Evolutionary conservation across 176 grass and related monocot genomes (phyloP).

Genomic region (Carex littledalei): DNA sequence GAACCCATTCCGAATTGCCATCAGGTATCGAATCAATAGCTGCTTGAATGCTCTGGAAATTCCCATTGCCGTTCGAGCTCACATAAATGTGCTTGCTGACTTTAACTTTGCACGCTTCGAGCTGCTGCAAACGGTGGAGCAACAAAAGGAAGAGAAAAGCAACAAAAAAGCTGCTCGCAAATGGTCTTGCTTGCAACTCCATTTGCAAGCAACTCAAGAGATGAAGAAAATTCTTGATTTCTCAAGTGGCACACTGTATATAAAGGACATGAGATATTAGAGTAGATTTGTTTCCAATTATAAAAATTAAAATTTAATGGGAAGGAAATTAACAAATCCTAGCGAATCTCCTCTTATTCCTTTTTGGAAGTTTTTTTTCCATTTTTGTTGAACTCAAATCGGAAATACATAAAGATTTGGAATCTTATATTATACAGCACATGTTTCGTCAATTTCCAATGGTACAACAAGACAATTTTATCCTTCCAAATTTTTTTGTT

Average conservation of each 20-base stretch:
- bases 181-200: neutral
- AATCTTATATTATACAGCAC: neutral
- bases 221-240: neutral
- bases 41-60: constrained; percentile 43
- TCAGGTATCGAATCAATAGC: constrained; percentile 40
- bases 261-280: neutral
- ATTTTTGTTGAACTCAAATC: neutral
- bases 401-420: neutral
- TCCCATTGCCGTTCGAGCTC: neutral
- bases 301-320: neutral
- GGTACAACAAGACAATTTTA: neutral
- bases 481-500: neutral
- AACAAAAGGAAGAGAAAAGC: neutral
- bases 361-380: neutral
- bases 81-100: neutral
- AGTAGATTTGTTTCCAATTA: neutral
- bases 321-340: neutral
- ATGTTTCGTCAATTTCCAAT: neutral
- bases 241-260: neutral
- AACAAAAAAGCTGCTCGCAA: neutral
- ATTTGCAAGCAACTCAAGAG: neutral
- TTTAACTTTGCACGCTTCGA: neutral
- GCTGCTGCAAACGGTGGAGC: neutral
- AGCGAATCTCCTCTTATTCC: neutral
- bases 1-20: constrained; percentile 42